Conservation (phyloP, 1,284 basidiomycete species). For the Rhodotorula glutinis region DNA sequence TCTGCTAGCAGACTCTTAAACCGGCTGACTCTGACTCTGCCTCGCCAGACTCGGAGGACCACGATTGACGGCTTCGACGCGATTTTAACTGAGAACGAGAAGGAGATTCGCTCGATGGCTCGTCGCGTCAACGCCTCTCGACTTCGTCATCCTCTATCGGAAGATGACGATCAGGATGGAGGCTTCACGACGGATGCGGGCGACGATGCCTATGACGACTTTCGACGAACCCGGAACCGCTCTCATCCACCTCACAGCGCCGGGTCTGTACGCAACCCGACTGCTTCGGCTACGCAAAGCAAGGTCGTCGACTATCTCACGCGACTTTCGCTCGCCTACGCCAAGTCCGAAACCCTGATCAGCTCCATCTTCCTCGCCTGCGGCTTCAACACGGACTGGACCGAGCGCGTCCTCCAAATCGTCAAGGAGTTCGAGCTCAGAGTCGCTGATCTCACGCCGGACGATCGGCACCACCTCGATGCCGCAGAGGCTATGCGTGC, state of each 20-base stretch:
- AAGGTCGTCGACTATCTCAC: not conserved
- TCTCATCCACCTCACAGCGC: not conserved
- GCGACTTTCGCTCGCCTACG: not conserved
- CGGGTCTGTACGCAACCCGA: no score
- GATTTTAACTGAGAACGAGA: not conserved
- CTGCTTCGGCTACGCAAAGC: not conserved
- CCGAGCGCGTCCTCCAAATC: not conserved
- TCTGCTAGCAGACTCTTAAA: no score
- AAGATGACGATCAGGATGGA: not conserved
- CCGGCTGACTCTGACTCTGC: not conserved
- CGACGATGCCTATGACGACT: not conserved
- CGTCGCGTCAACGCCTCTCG: not conserved
- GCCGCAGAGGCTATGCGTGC: not conserved
- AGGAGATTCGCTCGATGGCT: not conserved
- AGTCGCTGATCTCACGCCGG: not conserved
- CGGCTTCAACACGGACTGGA: not conserved
- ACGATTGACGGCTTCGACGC: not conserved
- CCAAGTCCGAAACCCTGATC: not conserved
- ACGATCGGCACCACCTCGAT: not conserved
- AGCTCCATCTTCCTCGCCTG: slow-evolving; percentile 1
- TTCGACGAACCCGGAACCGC: not conserved
- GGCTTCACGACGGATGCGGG: not conserved
- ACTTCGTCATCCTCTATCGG: not conserved
- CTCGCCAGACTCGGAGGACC: not conserved
- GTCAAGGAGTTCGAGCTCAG: not conserved